Evolutionary conservation across 139 green algal species (phyloP).

Genomic region (Auxenochlorella pyrenoidosa): DNA sequence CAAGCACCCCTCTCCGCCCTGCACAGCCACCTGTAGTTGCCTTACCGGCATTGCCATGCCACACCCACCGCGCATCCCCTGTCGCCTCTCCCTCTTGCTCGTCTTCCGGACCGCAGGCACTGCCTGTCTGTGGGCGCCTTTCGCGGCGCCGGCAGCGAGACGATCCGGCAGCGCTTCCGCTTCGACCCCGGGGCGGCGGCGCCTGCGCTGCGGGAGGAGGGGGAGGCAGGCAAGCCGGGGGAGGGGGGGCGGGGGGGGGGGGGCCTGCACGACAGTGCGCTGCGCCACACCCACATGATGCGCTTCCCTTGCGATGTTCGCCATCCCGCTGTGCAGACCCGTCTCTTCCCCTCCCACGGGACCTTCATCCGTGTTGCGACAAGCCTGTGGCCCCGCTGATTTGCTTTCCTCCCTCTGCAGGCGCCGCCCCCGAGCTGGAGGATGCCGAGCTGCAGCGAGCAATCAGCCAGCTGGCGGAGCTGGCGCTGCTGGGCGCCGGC

Average conservation of each 20-base stretch:
- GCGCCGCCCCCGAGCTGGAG: conserved; percentile 2
- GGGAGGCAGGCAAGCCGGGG: not conserved
- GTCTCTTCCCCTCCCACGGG: too few species aligned
- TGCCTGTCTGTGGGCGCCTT: conserved; percentile 42
- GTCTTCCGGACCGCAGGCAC: not conserved
- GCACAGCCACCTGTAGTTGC: too few species aligned
- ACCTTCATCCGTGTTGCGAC: not conserved
- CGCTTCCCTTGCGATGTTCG: too few species aligned
- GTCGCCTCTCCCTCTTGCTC: not conserved
- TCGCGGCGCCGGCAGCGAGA: conserved; percentile 43
- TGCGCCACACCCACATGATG: too few species aligned
- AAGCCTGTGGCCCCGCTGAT: not conserved
- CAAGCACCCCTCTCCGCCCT: too few species aligned
- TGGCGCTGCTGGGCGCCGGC: conserved; percentile 71
- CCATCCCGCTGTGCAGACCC: not conserved
- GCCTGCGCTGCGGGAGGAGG: not conserved
- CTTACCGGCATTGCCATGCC: too few species aligned
- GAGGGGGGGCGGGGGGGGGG: too few species aligned
- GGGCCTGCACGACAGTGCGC: too few species aligned
- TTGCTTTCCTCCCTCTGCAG: not conserved
- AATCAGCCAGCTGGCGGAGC: conserved; percentile 61
- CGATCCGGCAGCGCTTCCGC: conserved; percentile 35
- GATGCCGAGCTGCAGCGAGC: conserved; percentile 44
- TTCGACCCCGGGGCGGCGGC: not conserved
- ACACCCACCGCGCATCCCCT: too few species aligned